Conservation (phyloP, 306 rosid genomes). For the Trifolium pratense region DNA sequence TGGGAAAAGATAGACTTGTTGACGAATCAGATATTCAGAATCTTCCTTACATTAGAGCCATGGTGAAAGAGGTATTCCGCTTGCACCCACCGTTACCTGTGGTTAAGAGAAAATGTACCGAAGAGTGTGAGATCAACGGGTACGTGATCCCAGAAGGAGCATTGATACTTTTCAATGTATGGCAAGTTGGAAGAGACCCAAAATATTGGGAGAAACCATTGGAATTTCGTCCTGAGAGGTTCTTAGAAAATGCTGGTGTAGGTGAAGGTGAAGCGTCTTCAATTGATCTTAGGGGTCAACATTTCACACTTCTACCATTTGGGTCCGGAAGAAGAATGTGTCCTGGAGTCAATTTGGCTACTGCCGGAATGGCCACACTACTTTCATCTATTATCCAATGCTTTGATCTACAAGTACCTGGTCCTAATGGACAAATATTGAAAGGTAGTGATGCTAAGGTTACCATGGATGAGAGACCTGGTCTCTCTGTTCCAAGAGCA, state of each 20-base stretch:
- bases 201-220: conserved; percentile 49
- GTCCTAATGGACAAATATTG: conserved; percentile 18
- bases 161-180: conserved; percentile 46
- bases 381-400: too few relatives aligned
- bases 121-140: conserved; percentile 43
- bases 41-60: too few relatives aligned
- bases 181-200: conserved; percentile 64
- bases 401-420: conserved; percentile 32
- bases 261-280: conserved; percentile 17
- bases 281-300: conserved; percentile 46
- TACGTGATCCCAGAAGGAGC: conserved; percentile 51
- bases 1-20: too few relatives aligned
- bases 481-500: conserved; percentile 50
- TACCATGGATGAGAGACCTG: conserved; percentile 48
- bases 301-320: conserved; percentile 54
- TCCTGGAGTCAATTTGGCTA: conserved; percentile 52
- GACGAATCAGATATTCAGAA: too few relatives aligned
- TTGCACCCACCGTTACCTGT: conserved; percentile 24
- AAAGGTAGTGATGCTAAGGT: conserved; percentile 28
- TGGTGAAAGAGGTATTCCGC: too few relatives aligned
- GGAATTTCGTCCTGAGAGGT: conserved; percentile 52
- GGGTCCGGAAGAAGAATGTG: conserved; percentile 70
- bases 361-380: conserved; percentile 45
- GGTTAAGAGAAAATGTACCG: conserved; percentile 46
- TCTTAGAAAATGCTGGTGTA: conserved; percentile 11